These are phyloP conservation scores for Hypoxylon sp. DNA, from an alignment of 2,329 filamentous ascomycete genomes.

Conservation along the genomic window DNA sequence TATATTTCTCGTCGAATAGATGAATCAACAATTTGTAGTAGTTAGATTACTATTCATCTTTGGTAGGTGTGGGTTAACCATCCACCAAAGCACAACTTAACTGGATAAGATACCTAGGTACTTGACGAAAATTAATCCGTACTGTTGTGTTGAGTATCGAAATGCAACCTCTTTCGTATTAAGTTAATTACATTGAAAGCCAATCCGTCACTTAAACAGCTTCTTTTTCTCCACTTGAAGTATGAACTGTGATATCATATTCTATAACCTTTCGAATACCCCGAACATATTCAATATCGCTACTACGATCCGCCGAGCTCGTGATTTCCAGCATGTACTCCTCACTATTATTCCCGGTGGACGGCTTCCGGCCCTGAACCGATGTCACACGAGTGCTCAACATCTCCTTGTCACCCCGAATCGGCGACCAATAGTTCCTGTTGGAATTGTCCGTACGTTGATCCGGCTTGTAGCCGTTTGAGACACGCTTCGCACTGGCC, in stretches of 20 bases:
- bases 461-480: slow-evolving; percentile 20
- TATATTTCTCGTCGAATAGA: too few relatives aligned
- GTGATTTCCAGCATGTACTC: slow-evolving; percentile 55
- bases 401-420: slow-evolving; percentile 52
- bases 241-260: slow-evolving; percentile 57
- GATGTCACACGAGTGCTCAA: slow-evolving; percentile 50
- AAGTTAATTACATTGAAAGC: too few relatives aligned
- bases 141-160: too few relatives aligned
- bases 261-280: slow-evolving; percentile 57
- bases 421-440: slow-evolving; percentile 55
- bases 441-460: slow-evolving; percentile 41
- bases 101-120: too few relatives aligned
- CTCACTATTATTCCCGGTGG: slow-evolving; percentile 53
- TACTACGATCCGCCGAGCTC: slow-evolving; percentile 21
- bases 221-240: slow-evolving; percentile 28
- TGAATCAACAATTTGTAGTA: too few relatives aligned
- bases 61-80: too few relatives aligned
- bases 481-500: slow-evolving; percentile 17
- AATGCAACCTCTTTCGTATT: too few relatives aligned
- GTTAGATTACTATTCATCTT: too few relatives aligned
- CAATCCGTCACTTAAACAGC: slow-evolving; percentile 12
- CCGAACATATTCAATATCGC: slow-evolving; percentile 40
- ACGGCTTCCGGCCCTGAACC: slow-evolving; percentile 45
- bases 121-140: too few relatives aligned
- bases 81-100: too few relatives aligned